These are phyloP conservation scores for Aureobasidium musti DNA, from an alignment of 2,329 filamentous ascomycete species.

Conservation along the genomic window DNA sequence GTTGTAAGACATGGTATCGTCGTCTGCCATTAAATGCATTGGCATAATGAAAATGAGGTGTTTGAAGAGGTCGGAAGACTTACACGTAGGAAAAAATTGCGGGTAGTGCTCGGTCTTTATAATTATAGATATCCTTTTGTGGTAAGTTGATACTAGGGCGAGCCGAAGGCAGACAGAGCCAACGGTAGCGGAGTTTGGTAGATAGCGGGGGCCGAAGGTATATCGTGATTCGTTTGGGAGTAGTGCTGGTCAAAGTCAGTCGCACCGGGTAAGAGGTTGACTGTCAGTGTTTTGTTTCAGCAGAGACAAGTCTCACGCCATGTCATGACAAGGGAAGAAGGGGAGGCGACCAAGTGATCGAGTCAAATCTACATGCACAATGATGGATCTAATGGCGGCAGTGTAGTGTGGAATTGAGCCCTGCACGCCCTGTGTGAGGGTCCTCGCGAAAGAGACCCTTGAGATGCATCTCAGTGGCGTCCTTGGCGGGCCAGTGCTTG, in stretches of 20 bases:
- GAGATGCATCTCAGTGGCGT: slow-evolving; percentile 20
- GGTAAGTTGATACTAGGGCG: slow-evolving; percentile 19
- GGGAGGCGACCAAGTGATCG: slow-evolving; percentile 14
- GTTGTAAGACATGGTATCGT: slow-evolving; percentile 23
- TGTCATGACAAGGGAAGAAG: neutral
- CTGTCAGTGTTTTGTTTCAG: neutral
- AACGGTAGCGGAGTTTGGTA: slow-evolving; percentile 20
- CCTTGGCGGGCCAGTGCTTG: slow-evolving; percentile 24
- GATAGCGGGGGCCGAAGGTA: slow-evolving; percentile 14
- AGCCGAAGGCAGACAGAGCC: slow-evolving; percentile 8
- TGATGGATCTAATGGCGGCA: neutral
- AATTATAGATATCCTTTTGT: slow-evolving; percentile 22
- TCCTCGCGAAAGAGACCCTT: slow-evolving; percentile 11
- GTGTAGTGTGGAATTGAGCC: neutral
- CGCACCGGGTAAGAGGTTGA: slow-evolving; percentile 11
- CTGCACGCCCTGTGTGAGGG: too few species aligned
- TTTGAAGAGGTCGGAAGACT: neutral
- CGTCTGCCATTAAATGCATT: slow-evolving; percentile 27
- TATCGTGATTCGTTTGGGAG: neutral
- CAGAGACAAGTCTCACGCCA: slow-evolving; percentile 5
- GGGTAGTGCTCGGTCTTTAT: slow-evolving; percentile 26
- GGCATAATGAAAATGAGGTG: slow-evolving; percentile 19
- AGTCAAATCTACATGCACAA: slow-evolving; percentile 1
- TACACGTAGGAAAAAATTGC: neutral
- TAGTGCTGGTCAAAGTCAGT: neutral